Evolutionary conservation across 257 asterid genomes (phyloP), one percentile per base, ranked within the genome.

Genomic region (Plantago elongata): DNA sequence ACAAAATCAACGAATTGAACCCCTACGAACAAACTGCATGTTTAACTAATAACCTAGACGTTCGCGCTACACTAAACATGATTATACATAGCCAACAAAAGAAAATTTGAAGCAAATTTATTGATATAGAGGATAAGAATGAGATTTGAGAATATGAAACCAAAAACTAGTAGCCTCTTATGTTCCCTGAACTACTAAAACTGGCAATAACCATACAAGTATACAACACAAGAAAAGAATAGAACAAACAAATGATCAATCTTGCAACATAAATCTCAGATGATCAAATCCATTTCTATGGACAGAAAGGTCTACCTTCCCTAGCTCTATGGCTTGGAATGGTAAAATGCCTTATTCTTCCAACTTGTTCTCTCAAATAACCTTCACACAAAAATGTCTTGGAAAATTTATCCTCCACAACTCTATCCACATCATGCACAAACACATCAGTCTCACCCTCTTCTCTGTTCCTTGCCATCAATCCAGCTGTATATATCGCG

Each of bases 401-500:
- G 0, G 98, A 90, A 65, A 88, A 90, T 51, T 81, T 79, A 58
- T 90, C 90, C 72, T 88, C 97, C 52, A 90, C 84, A 9, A 44
- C 71, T 29, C 96, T 75, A 72, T 90, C 78, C 70, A 88, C 98
- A 69, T 90, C 98, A 68, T 90, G 98, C 58, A 88, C 96, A 63
- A 90, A 90, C 9, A 90, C 96, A 70, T 88, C 83, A 1, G 94
- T 82, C 47, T 88, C 96, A 0, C 89, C 96, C 5, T 40, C 69
- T 38, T 74, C 91, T 13, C 88, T 71, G 15, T 87, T 85, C 51
- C 98, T 77, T 5, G 95, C 94, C 77, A 90, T 83, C 75, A 88
- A 30, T 13, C 96, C 98, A 0, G 89, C 89, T 0, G 98, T 88
- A 74, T 88, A 90, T 5, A 90, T 83, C 5, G 95, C 98, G 14